Evolutionary conservation across 1,284 basidiomycete genomes (phyloP).

Genomic region (Flammula alnicola): DNA sequence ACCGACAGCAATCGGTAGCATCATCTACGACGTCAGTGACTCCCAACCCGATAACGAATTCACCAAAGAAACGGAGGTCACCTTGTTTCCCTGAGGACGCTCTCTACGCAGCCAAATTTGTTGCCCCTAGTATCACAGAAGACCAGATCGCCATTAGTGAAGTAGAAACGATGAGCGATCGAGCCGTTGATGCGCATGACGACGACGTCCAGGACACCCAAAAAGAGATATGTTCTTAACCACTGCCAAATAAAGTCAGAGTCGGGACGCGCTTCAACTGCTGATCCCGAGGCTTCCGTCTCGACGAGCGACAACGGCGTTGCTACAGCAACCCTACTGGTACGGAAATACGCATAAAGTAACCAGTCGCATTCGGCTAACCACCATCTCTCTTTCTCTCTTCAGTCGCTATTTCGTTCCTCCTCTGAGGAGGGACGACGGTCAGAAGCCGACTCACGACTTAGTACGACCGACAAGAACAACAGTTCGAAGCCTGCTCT

Average conservation of each 20-base stretch:
- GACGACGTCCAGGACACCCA: not conserved
- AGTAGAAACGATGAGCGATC: not conserved
- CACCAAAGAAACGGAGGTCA: not conserved
- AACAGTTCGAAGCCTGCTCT: not conserved
- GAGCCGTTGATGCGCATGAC: not conserved
- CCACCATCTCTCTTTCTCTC: not conserved
- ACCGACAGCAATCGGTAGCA: not conserved
- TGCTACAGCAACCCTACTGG: constrained; percentile 31
- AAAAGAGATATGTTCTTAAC: constrained; percentile 1
- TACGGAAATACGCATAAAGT: constrained; percentile 12
- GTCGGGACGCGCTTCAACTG: too few species aligned
- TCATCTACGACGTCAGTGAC: constrained; percentile 5
- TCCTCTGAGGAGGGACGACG: not conserved
- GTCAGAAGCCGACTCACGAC: not conserved
- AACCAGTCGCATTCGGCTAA: not conserved
- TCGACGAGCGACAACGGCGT: constrained; percentile 16
- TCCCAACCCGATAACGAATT: not conserved
- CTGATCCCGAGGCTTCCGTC: not conserved
- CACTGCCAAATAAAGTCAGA: too few species aligned
- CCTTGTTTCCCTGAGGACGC: not conserved
- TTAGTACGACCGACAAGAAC: too few species aligned
- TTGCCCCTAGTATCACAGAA: constrained; percentile 6
- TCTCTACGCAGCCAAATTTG: constrained; percentile 2
- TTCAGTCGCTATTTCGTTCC: not conserved
- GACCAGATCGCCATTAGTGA: not conserved